Evolutionary conservation across 352 stramenopile species (phyloP).

Genomic region (Pythium folliculosum): DNA sequence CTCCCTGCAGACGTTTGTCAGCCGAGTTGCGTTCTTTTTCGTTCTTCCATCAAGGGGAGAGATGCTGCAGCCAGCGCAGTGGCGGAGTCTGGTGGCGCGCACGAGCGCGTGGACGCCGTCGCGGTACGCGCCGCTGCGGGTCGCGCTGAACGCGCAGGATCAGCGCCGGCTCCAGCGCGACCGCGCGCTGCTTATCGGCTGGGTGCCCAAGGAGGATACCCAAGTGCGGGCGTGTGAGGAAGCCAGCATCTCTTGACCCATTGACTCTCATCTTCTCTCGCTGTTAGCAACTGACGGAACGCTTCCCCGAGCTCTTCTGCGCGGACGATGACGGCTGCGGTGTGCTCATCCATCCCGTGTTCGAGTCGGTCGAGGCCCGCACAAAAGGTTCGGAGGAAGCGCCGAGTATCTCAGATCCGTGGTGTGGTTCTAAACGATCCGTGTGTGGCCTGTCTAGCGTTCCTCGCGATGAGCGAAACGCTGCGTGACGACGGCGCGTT

Average conservation of each 20-base stretch:
- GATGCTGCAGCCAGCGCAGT: conserved; percentile 20
- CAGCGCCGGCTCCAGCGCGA: conserved; percentile 1
- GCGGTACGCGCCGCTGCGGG: conserved; percentile 49
- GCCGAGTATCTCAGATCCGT: not conserved
- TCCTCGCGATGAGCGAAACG: conserved; percentile 40
- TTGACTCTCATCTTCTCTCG: not conserved
- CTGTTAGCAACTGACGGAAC: not conserved
- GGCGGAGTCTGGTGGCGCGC: conserved; percentile 38
- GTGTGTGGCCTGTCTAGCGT: conserved; percentile 30
- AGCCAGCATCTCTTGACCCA: not conserved
- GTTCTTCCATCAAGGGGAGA: not conserved
- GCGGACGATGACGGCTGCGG: conserved; percentile 7
- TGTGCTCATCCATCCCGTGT: conserved; percentile 19
- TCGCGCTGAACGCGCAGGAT: conserved; percentile 38
- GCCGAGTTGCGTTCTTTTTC: not conserved
- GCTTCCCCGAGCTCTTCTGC: conserved; percentile 23
- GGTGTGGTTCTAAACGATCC: not conserved
- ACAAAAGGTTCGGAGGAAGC: conserved; percentile 3
- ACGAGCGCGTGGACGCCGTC: conserved; percentile 46
- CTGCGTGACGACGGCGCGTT: conserved; percentile 52
- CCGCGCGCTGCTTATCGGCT: conserved; percentile 21
- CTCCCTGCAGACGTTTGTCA: not conserved
- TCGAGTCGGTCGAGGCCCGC: conserved; percentile 20
- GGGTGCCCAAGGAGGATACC: conserved; percentile 32
- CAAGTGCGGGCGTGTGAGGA: conserved; percentile 2